Percentiles rank a stretch among this genome's conserved stretches.
phyloP scores from a whole-genome alignment of 345 rosid genomes.

The Pseudoturritis turrita region DNA sequence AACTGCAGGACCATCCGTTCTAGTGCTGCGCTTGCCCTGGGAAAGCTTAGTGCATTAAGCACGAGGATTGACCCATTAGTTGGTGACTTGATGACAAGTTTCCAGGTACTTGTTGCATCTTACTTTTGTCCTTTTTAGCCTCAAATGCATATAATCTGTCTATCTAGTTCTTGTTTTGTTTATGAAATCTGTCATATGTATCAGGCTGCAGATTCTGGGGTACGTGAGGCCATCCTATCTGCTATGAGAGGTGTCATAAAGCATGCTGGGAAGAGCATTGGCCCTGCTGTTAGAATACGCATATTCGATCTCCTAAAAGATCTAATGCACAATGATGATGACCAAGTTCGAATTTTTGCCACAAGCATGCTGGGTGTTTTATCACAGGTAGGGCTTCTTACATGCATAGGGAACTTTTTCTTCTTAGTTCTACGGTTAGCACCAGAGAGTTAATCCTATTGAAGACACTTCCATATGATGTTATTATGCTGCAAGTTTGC shows the following conservation, averaged over 20 bases:
- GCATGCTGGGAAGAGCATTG: slow-evolving; percentile 88
- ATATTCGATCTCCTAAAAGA: slow-evolving; percentile 55
- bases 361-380: slow-evolving; percentile 76
- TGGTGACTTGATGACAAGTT: slow-evolving; percentile 78
- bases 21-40: slow-evolving; percentile 93
- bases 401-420: not conserved
- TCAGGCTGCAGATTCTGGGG: slow-evolving; percentile 75
- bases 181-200: not conserved
- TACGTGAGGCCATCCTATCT: slow-evolving; percentile 85
- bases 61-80: slow-evolving; percentile 92
- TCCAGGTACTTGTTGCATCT: slow-evolving; percentile 50
- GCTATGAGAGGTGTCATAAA: slow-evolving; percentile 86
- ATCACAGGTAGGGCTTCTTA: slow-evolving; percentile 57
- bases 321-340: slow-evolving; percentile 71
- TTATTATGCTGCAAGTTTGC: not conserved
- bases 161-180: not conserved
- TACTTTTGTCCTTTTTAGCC: not conserved
- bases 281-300: slow-evolving; percentile 55
- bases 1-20: slow-evolving; percentile 81
- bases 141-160: not conserved
- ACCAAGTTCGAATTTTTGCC: slow-evolving; percentile 73
- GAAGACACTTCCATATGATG: not conserved
- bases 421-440: not conserved
- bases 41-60: slow-evolving; percentile 96
- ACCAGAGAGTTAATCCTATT: not conserved